Evolutionary conservation across 495 filamentous ascomycete genomes (phyloP), one percentile per base, ranked within the genome.

Genomic region (Penicillium malachiteum): DNA sequence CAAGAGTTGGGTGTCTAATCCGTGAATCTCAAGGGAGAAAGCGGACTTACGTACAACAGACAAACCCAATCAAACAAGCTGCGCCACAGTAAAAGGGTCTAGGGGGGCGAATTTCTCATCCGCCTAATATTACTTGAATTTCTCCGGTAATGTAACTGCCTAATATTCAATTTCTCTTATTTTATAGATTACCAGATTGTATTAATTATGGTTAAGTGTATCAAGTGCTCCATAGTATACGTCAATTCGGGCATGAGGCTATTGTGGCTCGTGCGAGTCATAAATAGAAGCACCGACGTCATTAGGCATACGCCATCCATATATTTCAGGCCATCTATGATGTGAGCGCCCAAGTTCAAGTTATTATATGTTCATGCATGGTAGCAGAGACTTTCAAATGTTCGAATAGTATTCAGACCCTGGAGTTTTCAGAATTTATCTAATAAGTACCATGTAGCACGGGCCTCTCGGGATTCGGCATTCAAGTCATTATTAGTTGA

Each of bases 211-310:
- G 33, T 34, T 6, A 1, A 10, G 34, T 37, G 34, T 37, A 13
- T 3, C 7, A 2, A 13, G 34, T 37, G 8, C 8, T 37, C 9
- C 34, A 37, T 37, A 37, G 2, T 37, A 9, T 37, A 10, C 12
- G 8, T 37, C 12, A 37, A 10, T 37, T 37, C 21, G 21, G 21
- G 21, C 21, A 34, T 30, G 11, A 34, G 52, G 44, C 35, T 47
- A 45, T 52, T 52, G 65, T 68, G 63, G 65, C 65, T 63, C 44
- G 54, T 58, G 63, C 55, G 52, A 17, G 32, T 63, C 37, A 55
- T 56, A 57, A 64, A 66, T 66, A 66, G 59, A 45, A 62, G 50
- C 65, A 64, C 41, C 63, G 63, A 68, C 65, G 65, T 68, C 65
- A 68, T 68, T 64, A 48, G 63, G 59, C 65, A 68, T 67, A 18